Evolutionary conservation across 2,329 filamentous ascomycete genomes (phyloP).

Genomic region (Hypoxylon sp.): DNA sequence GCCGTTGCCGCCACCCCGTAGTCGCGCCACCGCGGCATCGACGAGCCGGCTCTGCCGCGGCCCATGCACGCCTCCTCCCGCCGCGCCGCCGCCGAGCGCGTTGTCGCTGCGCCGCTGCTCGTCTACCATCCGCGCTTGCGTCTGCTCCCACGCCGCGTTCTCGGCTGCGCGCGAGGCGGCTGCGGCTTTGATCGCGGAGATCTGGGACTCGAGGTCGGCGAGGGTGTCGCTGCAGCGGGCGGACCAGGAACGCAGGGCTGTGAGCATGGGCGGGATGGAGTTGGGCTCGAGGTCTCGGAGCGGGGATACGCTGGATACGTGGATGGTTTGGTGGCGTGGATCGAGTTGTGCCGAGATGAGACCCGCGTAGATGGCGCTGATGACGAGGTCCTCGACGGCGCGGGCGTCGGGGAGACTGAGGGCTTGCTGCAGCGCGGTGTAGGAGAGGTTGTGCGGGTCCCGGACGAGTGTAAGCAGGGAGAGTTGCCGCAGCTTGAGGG

Average conservation of each 20-base stretch:
- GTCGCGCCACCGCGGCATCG: slow-evolving; percentile 47
- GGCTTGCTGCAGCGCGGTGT: slow-evolving; percentile 74
- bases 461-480: slow-evolving; percentile 86
- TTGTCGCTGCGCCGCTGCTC: slow-evolving; percentile 43
- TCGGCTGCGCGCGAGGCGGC: slow-evolving; percentile 69
- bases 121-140: slow-evolving; percentile 65
- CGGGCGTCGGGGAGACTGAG: slow-evolving; percentile 77
- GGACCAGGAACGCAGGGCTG: slow-evolving; percentile 80
- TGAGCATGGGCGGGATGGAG: slow-evolving; percentile 77
- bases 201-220: slow-evolving; percentile 80
- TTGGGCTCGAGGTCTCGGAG: slow-evolving; percentile 87
- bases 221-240: slow-evolving; percentile 82
- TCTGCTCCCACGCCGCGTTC: slow-evolving; percentile 62
- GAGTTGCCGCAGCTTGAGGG: slow-evolving; percentile 89
- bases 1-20: slow-evolving; percentile 35
- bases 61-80: slow-evolving; percentile 46
- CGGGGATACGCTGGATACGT: slow-evolving; percentile 84
- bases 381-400: slow-evolving; percentile 88
- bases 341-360: slow-evolving; percentile 88
- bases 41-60: slow-evolving; percentile 50
- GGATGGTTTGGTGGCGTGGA: slow-evolving; percentile 79
- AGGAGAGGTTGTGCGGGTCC: slow-evolving; percentile 77
- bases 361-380: slow-evolving; percentile 87
- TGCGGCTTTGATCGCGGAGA: slow-evolving; percentile 73
- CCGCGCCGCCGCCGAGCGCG: slow-evolving; percentile 11